Percentiles rank a stretch among this genome's conserved stretches.
Conservation (phyloP, 306 rosid genomes). For the Lagenaria siceraria region DNA sequence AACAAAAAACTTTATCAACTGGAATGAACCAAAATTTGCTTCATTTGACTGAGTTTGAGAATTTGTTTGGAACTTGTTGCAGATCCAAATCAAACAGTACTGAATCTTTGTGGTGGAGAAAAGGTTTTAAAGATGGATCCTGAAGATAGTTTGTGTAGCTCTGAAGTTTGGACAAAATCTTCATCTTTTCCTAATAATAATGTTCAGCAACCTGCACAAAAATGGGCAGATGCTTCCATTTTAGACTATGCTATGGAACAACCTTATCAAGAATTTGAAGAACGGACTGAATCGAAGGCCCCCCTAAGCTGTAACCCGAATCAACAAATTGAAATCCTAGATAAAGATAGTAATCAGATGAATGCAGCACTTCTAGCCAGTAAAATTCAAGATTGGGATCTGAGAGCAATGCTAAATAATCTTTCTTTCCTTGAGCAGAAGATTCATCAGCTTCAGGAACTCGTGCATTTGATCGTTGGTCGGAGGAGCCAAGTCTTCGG, state of each 20-base stretch:
- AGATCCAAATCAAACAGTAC: not conserved
- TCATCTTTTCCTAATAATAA: slow-evolving; percentile 31
- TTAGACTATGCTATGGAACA: slow-evolving; percentile 43
- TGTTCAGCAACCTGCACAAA: slow-evolving; percentile 21
- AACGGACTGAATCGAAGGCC: slow-evolving; percentile 24
- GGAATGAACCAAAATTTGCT: not conserved
- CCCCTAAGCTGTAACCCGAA: slow-evolving; percentile 20
- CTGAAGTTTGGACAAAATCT: slow-evolving; percentile 43
- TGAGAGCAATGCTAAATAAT: slow-evolving; percentile 48
- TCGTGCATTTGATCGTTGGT: slow-evolving; percentile 66
- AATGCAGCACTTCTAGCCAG: slow-evolving; percentile 18
- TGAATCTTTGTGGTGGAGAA: slow-evolving; percentile 19
- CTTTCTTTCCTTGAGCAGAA: slow-evolving; percentile 78
- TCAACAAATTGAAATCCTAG: slow-evolving; percentile 23
- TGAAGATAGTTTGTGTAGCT: slow-evolving; percentile 34
- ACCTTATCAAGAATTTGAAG: slow-evolving; percentile 41
- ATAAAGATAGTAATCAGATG: slow-evolving; percentile 30
- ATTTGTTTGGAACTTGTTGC: not conserved
- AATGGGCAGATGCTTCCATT: slow-evolving; percentile 47
- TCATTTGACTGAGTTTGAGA: not conserved
- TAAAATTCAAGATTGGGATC: slow-evolving; percentile 76
- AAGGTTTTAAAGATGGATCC: slow-evolving; percentile 38
- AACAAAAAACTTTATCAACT: not conserved
- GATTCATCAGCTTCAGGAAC: slow-evolving; percentile 85
- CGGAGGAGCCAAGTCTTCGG: slow-evolving; percentile 52